Evolutionary conservation across 164 flowering plant species (phyloP), one percentile per base, ranked within the genome.

Genomic region (Euptelea pleiosperma): DNA sequence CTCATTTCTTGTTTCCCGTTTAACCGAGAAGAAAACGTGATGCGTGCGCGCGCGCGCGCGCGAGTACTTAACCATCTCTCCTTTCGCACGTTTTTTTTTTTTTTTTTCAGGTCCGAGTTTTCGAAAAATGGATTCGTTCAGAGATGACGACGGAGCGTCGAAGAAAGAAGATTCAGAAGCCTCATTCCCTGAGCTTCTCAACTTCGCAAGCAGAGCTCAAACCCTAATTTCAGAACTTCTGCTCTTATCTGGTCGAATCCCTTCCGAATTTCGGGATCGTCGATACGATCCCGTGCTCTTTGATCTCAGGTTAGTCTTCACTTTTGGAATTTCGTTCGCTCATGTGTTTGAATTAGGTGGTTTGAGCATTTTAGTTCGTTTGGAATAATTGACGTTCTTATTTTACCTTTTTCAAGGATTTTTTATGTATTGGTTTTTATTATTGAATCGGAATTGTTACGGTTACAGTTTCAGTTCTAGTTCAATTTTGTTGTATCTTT

Each of bases 211-310:
- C 40, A 50, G 69, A 36, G 59, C 50, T 26, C 62, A 70, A 56
- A 56, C 66, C 57, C 63, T 70, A 51, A 70, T 70, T 9, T 42
- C 73, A 1, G 58, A 70, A 51, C 55, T 70, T 34, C 35, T 70
- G 10, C 57, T 61, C 37, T 37, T 70, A 41, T 60, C 73, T 35
- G 33, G 21, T 25, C 65, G 65, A 28, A 56, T 70, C 40, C 73
- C 73, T 50, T 33, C 46, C 7, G 46, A 61, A 16, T 70, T 70
- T 47, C 39, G 40, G 30, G 66, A 70, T 52, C 58, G 49, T 28
- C 70, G 62, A 15, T 65, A 45, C 41, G 62, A 70, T 50, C 58
- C 73, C 9, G 66, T 70, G 15, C 69, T 70, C 35, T 65, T 70
- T 55, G 70, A 70, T 60, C 66, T 70, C 63, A 65, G 60, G 73